Evolutionary conservation across 2,329 filamentous ascomycete species (phyloP).

Genomic region (Teratosphaeria gauchensis): DNA sequence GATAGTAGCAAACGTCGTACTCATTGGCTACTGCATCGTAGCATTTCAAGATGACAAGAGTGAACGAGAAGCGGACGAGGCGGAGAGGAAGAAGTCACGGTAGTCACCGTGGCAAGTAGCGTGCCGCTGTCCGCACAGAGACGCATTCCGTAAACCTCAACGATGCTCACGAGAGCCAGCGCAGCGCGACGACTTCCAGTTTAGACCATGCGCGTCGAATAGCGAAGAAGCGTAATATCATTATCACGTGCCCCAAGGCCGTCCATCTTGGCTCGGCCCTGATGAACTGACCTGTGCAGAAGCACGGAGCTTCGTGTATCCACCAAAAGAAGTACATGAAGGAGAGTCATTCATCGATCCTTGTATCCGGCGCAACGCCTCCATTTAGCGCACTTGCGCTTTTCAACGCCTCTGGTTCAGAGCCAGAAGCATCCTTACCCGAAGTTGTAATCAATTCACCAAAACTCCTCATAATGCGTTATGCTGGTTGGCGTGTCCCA

Average conservation of each 20-base stretch:
- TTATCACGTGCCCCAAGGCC: neutral
- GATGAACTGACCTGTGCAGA: neutral
- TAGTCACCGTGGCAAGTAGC: slow-evolving; percentile 1
- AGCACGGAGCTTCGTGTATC: neutral
- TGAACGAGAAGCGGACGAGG: slow-evolving; percentile 38
- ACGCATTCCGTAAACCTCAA: no score
- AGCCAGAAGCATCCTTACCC: neutral
- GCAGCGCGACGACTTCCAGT: no score
- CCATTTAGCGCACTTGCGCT: neutral
- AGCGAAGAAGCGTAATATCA: neutral
- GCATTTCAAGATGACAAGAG: slow-evolving; percentile 77
- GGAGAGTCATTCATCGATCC: neutral
- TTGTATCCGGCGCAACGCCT: neutral
- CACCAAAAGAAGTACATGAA: neutral
- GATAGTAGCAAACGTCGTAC: slow-evolving; percentile 79
- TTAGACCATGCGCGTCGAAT: no score
- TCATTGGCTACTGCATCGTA: slow-evolving; percentile 83
- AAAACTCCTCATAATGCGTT: neutral
- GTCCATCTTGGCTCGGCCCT: neutral
- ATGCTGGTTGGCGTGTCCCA: neutral
- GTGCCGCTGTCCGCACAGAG: neutral
- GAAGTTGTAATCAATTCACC: neutral
- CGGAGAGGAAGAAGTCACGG: slow-evolving; percentile 28
- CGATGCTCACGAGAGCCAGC: no score
- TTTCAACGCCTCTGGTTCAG: neutral